Evolutionary conservation across 345 rosid genomes (phyloP), one percentile per base, ranked within the genome.

Genomic region (Gossypium turneri): DNA sequence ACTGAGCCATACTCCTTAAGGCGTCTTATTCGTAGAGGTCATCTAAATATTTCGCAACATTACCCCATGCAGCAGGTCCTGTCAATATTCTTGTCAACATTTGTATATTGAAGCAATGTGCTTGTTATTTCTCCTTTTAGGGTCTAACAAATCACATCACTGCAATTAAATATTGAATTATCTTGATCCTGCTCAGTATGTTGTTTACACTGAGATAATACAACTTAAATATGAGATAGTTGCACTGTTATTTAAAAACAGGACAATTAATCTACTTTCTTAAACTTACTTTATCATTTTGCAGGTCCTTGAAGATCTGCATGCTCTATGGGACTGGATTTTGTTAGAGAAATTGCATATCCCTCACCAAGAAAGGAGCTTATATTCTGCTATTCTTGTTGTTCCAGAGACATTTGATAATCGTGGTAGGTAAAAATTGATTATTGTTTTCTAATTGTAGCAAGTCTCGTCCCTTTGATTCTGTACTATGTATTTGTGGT

Each of bases 1-100:
- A 73, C 82, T n/a, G 98, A 93, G 80, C 96, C 91, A 70, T 95
- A 93, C 79, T 81, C 88, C 71, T 53, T 95, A 73, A 84, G 79
- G 67, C 92, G 90, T 56, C 98, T 97, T 73, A 85, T 95, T 81
- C 92, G 98, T 63, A 87, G 98, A 75, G 99, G 98, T 67, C 99
- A 93, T 80, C 88, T 95, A 55, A 95, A 95, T 79, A 86, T 93
- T 82, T 93, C 96, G 0, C 88, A 84, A 48, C 85, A 91, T 58
- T 91, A 91, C 80, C 86, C 97, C 7, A 72, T 85, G 77, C 99
- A 95, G 82, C 97, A 91, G 94, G 99, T 92, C 53, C 25, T 20
- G 58, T 78, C 62, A 4, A 51, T 69, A 59, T 56, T 22, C 4
- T 27, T 41, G 12, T 70, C n/a, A 51, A 9, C 59, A 17, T 58